Base-by-base conservation (phyloP, 1,284 basidiomycete species). In the Ceratobasidium sp. region DNA sequence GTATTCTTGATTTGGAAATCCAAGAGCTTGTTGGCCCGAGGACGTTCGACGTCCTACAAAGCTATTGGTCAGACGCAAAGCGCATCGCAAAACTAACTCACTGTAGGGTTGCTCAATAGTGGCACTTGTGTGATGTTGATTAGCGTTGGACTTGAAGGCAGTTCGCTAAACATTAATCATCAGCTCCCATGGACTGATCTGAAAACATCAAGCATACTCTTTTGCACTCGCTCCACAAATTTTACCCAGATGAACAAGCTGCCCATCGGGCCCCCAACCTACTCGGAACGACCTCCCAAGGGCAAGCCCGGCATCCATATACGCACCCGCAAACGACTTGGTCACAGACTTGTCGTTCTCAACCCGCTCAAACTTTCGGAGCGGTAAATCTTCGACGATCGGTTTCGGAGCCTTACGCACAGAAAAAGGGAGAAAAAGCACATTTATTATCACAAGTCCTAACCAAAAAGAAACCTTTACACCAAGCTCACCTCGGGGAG, bases 221-320 rank as follows among this genome's bases (percentile, higher is more conserved):
- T 73, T 58, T 0, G 74, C 46, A 14, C 76, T 80, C 8, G 89
- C 87, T 1, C 85, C 84, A 78, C 89, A 90, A 53, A 96, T 80
- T 72, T 84, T 84, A 28, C 93, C 94, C 23, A 92, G 81, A 81
- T 96, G 92, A 30, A 90, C 89, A 18, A 97, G 79, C 55, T 83
- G 85, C 0, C 93, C 94, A 57, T 88, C 86, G 0, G 93, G 91
- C 14, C 96, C 94, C 94, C 95, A 98, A 1, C 93, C 90, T 4
- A 92, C 93, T 60, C 96, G 87, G 81, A 96, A 98, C 26, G 93
- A 94, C 32, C 95, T 87, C 18, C 95, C 96, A 71, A 96, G 83
- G 3, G 92, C 86, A 52, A 98, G 82, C 0, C 94, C 95, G 8
- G 93, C 90, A 81, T 98, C 97, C 8, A 88, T 83, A 58, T 88